Base-by-base conservation (phyloP, 768 basidiomycete species). In the Pluteus cervinus region DNA sequence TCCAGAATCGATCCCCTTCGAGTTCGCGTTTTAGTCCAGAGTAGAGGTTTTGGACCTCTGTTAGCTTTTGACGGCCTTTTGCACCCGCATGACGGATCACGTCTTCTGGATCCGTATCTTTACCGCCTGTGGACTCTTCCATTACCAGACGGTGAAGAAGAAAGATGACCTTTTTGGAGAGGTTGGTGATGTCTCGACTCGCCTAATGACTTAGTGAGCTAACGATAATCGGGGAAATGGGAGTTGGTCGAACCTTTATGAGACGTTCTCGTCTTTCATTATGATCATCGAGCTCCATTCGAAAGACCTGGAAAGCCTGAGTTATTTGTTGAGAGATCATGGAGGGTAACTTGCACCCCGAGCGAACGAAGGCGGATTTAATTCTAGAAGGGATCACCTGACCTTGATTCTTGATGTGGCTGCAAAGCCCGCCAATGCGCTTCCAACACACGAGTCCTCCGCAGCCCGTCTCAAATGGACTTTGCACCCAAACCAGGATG, bases 101-200 rank as follows among this genome's bases (percentile, higher is more conserved):
- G 23, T 58, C 55, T 41, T 63, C 60, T 28, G 54, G 16, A n/a
- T 48, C 41, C 35, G 38, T 34, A n/a, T n/a, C n/a, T n/a, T n/a
- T n/a, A n/a, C n/a, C n/a, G n/a, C n/a, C n/a, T 33, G 25, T 42
- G 15, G 57, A 44, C 24, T 60, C 54, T 35, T 68, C 68, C 48
- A 55, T 50, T 3, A 63, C 56, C 41, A 81, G 63, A 34, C 91
- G 83, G 52, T 97, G 94, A 4, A 97, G 69, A 26, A 89, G 78
- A 55, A 98, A 98, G 45, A 99, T 97, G 46, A 80, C 69, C 61
- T 89, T 93, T 60, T 99, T 99, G 36, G 91, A 90, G 24, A 86
- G 69, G 48, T 81, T 86, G 17, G 93, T 97, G 35, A 90, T 75
- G 60, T 96, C 92, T 24, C 94, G 80, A 53, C 80, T 83, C 25